Conservation (phyloP, 2,329 filamentous ascomycete genomes). For the Tolypocladium guangdongense region DNA sequence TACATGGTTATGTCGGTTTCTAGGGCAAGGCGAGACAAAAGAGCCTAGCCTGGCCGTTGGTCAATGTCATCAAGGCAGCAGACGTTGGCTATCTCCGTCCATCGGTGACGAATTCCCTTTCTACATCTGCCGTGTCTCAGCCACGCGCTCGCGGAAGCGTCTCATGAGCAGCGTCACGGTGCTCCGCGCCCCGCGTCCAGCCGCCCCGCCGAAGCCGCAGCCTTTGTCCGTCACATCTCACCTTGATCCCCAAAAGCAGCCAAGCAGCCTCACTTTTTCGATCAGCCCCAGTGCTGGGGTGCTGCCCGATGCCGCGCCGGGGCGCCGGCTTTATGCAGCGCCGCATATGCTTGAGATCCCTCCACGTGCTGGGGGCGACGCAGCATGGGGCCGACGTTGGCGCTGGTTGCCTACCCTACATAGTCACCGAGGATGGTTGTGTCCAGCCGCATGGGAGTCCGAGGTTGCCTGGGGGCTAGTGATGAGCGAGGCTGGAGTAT, state of each 20-base stretch:
- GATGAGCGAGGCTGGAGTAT: not conserved
- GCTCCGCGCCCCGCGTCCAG: conserved; percentile 7
- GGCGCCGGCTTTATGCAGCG: not conserved
- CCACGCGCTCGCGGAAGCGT: not conserved
- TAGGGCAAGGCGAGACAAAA: no score
- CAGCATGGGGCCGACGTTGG: not conserved
- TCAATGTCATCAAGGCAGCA: not conserved
- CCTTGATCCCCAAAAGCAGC: not conserved
- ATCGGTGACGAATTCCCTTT: not conserved
- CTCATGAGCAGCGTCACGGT: not conserved
- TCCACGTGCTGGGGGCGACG: not conserved
- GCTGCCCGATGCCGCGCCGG: not conserved
- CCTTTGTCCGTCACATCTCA: conserved; percentile 1
- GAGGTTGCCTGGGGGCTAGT: not conserved
- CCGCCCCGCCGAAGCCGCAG: conserved; percentile 12
- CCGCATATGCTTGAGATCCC: not conserved
- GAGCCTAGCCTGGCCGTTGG: not conserved
- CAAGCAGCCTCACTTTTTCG: not conserved
- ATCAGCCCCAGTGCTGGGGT: not conserved
- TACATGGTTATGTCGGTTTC: not conserved
- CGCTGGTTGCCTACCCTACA: not conserved
- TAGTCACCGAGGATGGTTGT: not conserved
- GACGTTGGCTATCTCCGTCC: not conserved
- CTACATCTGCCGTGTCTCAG: not conserved
- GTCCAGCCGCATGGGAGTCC: not conserved